Conservation (phyloP, 2,329 filamentous ascomycete genomes). For the Hyphodiscus sp. region DNA sequence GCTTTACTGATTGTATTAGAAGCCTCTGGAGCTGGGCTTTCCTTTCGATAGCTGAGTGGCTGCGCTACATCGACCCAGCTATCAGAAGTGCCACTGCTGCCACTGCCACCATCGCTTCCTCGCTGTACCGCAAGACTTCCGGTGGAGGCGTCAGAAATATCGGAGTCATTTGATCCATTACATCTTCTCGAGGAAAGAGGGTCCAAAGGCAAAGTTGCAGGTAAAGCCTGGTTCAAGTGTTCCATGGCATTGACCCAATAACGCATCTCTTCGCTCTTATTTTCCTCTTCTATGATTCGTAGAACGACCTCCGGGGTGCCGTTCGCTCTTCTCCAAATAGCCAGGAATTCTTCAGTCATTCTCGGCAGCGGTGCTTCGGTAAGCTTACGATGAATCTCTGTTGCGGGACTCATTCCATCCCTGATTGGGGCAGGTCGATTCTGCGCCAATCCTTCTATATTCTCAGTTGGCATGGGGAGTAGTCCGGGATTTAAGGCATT, state of each 20-base stretch:
- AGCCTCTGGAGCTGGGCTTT: neutral
- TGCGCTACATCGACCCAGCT: conserved; percentile 21
- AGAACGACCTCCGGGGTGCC: conserved; percentile 54
- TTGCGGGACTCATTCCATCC: conserved; percentile 21
- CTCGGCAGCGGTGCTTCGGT: conserved; percentile 19
- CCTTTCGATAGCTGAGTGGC: neutral
- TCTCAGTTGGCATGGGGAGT: neutral
- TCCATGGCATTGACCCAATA: conserved; percentile 53
- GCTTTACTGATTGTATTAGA: neutral
- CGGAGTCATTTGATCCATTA: conserved; percentile 9
- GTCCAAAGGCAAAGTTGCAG: neutral
- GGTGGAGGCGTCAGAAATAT: neutral
- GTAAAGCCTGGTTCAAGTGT: conserved; percentile 11
- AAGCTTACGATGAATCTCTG: conserved; percentile 24
- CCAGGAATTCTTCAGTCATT: conserved; percentile 39
- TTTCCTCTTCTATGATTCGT: conserved; percentile 54
- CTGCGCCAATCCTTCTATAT: neutral
- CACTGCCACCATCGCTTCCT: conserved; percentile 16
- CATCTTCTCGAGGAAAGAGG: neutral
- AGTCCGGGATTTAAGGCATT: neutral
- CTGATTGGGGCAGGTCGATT: conserved; percentile 16
- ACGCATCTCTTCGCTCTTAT: conserved; percentile 49
- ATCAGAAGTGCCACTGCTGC: conserved; percentile 20
- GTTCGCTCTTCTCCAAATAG: conserved; percentile 52
- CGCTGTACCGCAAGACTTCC: neutral